A percentile compares a stretch with the other conserved stretches of the same genome.
Evolutionary conservation across 345 rosid genomes (phyloP).

Genomic region (Populus davidiana): DNA sequence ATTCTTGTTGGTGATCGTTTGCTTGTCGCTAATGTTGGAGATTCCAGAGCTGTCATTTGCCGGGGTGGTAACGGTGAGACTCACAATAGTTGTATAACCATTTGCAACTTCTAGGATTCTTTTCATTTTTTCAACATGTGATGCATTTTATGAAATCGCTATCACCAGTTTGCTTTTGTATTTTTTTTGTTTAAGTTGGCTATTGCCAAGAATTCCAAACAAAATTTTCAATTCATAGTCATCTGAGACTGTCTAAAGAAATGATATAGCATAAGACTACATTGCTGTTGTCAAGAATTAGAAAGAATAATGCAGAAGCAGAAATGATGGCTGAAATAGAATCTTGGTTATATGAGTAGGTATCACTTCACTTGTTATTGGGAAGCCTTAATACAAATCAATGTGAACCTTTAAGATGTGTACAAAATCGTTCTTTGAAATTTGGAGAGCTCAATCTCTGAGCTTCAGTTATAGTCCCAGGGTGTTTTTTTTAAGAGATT

Average conservation of each 20-base stretch:
- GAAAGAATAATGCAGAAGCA: neutral
- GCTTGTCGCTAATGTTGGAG: conserved; percentile 97
- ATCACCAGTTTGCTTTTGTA: neutral
- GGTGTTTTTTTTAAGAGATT: neutral
- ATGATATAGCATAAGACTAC: neutral
- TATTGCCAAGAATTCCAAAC: neutral
- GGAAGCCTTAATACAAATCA: neutral
- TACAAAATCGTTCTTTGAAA: neutral
- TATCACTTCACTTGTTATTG: neutral
- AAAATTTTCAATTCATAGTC: neutral
- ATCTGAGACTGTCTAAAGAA: neutral
- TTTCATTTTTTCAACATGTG: neutral
- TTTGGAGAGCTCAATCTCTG: neutral
- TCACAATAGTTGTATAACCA: neutral
- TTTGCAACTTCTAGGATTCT: neutral
- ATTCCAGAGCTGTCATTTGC: conserved; percentile 97
- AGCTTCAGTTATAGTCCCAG: neutral
- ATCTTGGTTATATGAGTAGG: neutral
- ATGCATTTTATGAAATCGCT: neutral
- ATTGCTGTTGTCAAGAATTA: neutral
- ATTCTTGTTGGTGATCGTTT: conserved; percentile 87
- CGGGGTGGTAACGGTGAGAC: conserved; percentile 82
- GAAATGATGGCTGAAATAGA: neutral
- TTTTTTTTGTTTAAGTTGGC: neutral
- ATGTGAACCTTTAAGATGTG: neutral